A percentile compares a stretch with the other conserved stretches of the same genome.
These are phyloP conservation scores for Trichoderma reesei DNA, from an alignment of 495 filamentous ascomycete species.

Conservation along the genomic window DNA sequence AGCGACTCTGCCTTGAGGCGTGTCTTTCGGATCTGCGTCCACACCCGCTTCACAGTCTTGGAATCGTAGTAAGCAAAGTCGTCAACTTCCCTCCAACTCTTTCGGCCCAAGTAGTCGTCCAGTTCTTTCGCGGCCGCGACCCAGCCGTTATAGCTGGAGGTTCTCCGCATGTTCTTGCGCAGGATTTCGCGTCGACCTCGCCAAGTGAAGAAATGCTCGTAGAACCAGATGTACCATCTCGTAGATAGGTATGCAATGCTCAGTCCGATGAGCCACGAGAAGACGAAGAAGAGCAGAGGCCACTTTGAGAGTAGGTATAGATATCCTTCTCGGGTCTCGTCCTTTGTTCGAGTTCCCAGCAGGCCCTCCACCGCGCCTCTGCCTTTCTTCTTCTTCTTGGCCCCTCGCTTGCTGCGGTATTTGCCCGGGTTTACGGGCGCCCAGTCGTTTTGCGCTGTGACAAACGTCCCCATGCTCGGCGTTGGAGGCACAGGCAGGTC, in stretches of 20 bases:
- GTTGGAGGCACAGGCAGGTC: constrained; percentile 10
- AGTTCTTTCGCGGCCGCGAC: constrained; percentile 62
- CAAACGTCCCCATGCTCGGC: constrained; percentile 27
- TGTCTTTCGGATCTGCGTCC: constrained; percentile 56
- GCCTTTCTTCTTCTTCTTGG: constrained; percentile 21
- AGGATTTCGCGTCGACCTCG: constrained; percentile 61
- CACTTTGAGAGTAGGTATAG: constrained; percentile 82
- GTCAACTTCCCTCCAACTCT: constrained; percentile 75
- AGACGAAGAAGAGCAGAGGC: constrained; percentile 72
- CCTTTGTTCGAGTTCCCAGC: constrained; percentile 49
- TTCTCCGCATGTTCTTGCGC: constrained; percentile 55
- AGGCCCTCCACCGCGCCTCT: constrained; percentile 20
- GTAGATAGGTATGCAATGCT: constrained; percentile 65
- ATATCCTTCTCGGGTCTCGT: constrained; percentile 91
- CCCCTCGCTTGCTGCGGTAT: constrained; percentile 24
- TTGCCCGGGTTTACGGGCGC: constrained; percentile 64
- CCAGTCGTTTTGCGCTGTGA: constrained; percentile 79
- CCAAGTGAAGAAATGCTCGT: constrained; percentile 72
- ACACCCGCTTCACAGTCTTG: constrained; percentile 65
- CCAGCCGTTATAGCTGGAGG: constrained; percentile 75
- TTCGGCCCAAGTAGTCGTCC: constrained; percentile 74
- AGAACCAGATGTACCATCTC: constrained; percentile 78
- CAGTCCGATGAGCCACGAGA: constrained; percentile 65
- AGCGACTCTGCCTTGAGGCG: constrained; percentile 49
- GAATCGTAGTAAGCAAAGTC: constrained; percentile 94